Evolutionary conservation across 2,329 filamentous ascomycete species (phyloP), one percentile per base, ranked within the genome.

Genomic region (Alternaria gansuensis): DNA sequence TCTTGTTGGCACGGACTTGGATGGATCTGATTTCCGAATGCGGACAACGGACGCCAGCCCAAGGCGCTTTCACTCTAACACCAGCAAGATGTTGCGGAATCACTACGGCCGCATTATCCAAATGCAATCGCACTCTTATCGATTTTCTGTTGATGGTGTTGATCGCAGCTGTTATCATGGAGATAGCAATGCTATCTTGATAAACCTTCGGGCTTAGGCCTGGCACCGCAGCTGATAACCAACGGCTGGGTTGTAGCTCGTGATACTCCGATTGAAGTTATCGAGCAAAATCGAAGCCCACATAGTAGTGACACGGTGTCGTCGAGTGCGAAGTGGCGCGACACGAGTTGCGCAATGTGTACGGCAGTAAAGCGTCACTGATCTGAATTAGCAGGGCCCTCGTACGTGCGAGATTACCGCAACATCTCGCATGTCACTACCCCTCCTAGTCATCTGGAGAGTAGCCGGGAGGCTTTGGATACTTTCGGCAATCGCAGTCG

Each of bases 11-110:
- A 70, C 67, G 65, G 65, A 62, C 68, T 66, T 54, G 54, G 48
- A 66, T 72, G 69, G 69, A 71, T 72, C 62, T 57, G 63, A 71
- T 72, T 65, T 70, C 69, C 69, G 51, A 63, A 67, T 69, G 56
- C 61, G 69, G 69, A 67, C 62, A 70, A 66, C 53, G 40, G 63
- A 69, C 58, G 60, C 64, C 60, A 67, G 54, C 54, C 62, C 48
- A 63, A 64, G 61, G 50, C 57, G 59, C 54, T 51, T 57, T 61
- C 58, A 62, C 51, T 62, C 62, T 66, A 49, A 51, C 62, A 62
- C 60, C 67, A 64, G 49, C 53, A 57, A 53, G 40, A 29, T 55
- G 54, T 46, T 39, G 55, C 52, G 58, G 61, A 62, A 49, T 49
- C 43, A 63, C 52, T 52, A 40, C 57, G 58, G 57, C 57, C 34